Percentiles rank a stretch among this genome's conserved stretches.
Conservation (phyloP, 2,329 filamentous ascomycete genomes). For the Zymoseptoria passerinii region DNA sequence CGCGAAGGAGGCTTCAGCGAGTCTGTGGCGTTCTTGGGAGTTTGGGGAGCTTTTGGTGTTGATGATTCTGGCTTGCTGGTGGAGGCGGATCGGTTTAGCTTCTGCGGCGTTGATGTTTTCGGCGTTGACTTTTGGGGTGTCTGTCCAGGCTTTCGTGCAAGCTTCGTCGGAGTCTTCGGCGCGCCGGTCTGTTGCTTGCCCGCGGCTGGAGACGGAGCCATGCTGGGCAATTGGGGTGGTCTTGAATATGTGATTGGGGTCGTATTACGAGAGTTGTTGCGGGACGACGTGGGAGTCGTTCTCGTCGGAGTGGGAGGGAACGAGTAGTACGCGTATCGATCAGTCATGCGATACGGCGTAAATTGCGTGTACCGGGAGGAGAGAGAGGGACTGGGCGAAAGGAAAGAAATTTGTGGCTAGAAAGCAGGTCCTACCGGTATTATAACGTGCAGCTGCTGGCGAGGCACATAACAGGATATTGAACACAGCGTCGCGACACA, state of each 20-base stretch:
- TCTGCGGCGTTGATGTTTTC: constrained; percentile 24
- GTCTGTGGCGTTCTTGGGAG: constrained; percentile 31
- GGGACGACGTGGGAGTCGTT: constrained; percentile 32
- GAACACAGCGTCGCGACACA: constrained; percentile 4
- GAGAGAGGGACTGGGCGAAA: constrained; percentile 5
- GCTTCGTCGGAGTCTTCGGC: constrained; percentile 45
- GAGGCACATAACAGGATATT: constrained; percentile 6
- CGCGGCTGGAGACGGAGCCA: constrained; percentile 45
- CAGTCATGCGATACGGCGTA: constrained; percentile 37
- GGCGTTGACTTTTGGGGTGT: constrained; percentile 6
- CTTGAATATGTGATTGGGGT: constrained; percentile 26
- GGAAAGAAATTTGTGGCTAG: constrained; percentile 14
- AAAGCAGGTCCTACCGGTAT: constrained; percentile 9
- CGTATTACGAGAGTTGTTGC: constrained; percentile 19
- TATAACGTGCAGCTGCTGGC: constrained; percentile 13
- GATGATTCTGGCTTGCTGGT: constrained; percentile 19
- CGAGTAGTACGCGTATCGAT: constrained; percentile 45
- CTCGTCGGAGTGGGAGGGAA: constrained; percentile 44
- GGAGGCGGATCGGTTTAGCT: constrained; percentile 34
- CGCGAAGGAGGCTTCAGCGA: constrained; percentile 28
- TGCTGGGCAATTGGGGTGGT: constrained; percentile 23
- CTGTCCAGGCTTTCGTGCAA: constrained; percentile 31
- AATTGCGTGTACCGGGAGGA: constrained; percentile 11
- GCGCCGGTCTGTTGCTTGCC: constrained; percentile 36
- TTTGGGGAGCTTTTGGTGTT: constrained; percentile 23